Base-by-base conservation (phyloP, 169 alveolate genomes). In the Theileria parva region DNA sequence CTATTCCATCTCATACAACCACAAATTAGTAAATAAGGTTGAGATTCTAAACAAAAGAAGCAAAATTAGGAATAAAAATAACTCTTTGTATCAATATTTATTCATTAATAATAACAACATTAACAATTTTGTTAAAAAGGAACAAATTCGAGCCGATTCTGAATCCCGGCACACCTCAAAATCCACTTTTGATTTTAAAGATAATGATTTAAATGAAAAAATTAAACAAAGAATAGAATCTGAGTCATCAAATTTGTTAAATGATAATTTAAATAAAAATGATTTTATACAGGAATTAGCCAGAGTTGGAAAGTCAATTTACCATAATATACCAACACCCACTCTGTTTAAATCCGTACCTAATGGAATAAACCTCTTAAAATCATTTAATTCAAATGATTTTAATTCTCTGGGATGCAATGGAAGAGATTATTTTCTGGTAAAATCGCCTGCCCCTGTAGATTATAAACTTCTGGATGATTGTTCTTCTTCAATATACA, bases 401-500 rank as follows among this genome's bases (percentile, higher is more conserved):
- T 28, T 66, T 25, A 30, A 37, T 15, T 19, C 50, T 19, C 7
- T 27, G 23, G 53, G 32, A 13, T 19, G 21, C 11, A 19, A 25
- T 17, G n/a, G 25, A 15, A 65, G 76, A 23, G 64, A 48, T 59
- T 68, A 67, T 61, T 75, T 83, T 67, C 15, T 83, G 8, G 50
- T 67, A 13, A 44, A 59, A 12, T 48, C 80, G 15, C 85, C 89
- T 0, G 34, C 13, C 1, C 25, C 27, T 0, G 69, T 61, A 0
- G 77, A 76, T 15, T 83, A 83, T 65, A 76, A 72, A 34, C 51
- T 83, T 28, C n/a, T 85, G 5, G 12, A 59, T 30, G 91, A 78
- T 0, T 85, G 91, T 55, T 32, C 70, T 8, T 32, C 88, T 0
- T 74, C 79, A 11, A 73, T 85, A 19, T 77, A 53, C 72, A 44